These are phyloP conservation scores for Aureobasidium vineae DNA, from an alignment of 2,329 filamentous ascomycete genomes.

Conservation along the genomic window DNA sequence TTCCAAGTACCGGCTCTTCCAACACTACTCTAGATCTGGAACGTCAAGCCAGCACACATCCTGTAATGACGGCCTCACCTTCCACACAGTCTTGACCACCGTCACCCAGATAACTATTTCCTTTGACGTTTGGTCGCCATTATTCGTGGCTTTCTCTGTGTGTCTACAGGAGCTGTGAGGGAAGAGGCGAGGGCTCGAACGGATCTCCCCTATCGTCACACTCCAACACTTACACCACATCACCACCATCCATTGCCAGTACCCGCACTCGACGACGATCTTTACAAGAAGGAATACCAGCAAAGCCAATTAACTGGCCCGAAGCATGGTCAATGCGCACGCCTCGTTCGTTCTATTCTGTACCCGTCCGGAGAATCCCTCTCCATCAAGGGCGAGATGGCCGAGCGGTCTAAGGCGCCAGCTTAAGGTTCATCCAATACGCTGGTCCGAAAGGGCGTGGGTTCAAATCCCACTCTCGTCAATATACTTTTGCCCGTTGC, in stretches of 20 bases:
- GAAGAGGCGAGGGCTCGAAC: background rate
- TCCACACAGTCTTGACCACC: background rate
- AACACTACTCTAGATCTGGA: too few species aligned
- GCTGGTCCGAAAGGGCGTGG: constrained; percentile 10
- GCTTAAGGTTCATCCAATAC: constrained; percentile 18
- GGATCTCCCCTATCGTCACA: background rate
- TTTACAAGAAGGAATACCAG: background rate
- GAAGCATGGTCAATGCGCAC: background rate
- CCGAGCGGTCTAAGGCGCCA: constrained; percentile 16
- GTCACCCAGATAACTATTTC: background rate
- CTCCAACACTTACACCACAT: too few species aligned
- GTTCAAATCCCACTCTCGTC: constrained; percentile 7
- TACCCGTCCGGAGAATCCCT: background rate
- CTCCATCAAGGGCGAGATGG: background rate
- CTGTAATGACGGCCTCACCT: background rate
- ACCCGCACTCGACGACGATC: background rate
- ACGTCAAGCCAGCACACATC: too few species aligned
- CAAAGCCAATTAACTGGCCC: background rate
- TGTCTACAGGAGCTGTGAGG: background rate
- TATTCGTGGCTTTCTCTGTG: background rate
- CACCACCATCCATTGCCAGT: too few species aligned
- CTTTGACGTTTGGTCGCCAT: too few species aligned
- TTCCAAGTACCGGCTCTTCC: too few species aligned
- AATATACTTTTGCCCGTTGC: constrained; percentile 3
- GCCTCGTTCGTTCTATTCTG: background rate